Conservation (phyloP, 2,329 filamentous ascomycete genomes). For the Aspergillus texensis region DNA sequence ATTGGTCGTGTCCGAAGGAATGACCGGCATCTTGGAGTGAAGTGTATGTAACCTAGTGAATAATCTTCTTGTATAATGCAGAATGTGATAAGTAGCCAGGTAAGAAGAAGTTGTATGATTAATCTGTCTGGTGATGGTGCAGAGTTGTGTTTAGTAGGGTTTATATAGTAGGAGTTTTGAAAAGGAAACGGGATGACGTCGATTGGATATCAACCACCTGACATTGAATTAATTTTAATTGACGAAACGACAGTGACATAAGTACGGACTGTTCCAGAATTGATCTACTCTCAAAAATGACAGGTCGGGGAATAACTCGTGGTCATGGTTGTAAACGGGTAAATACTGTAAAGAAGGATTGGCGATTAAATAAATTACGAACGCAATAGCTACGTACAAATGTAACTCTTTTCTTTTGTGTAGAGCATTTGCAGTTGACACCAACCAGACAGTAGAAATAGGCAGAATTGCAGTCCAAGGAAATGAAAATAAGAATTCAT, state of each 20-base stretch:
- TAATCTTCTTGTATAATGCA: neutral
- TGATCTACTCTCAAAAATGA: neutral
- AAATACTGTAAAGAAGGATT: neutral
- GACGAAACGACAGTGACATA: no score
- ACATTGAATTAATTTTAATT: neutral
- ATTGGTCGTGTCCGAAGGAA: slow-evolving; percentile 29
- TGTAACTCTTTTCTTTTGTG: neutral
- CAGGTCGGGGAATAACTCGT: neutral
- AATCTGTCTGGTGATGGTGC: neutral
- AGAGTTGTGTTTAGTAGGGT: neutral
- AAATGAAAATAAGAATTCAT: neutral
- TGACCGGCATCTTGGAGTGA: slow-evolving; percentile 29
- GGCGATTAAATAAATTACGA: neutral
- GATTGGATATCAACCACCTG: neutral
- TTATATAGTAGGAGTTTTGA: neutral
- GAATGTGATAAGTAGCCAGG: neutral
- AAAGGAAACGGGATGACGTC: neutral
- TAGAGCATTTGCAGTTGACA: no score
- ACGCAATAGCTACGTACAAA: neutral
- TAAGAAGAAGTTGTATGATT: neutral
- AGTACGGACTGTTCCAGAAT: neutral
- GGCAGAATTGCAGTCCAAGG: neutral
- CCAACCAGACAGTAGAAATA: neutral
- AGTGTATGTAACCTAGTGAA: neutral
- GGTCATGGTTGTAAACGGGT: neutral